Evolutionary conservation across 1,284 basidiomycete species (phyloP), one percentile per base, ranked within the genome.

Genomic region (Leccinum fuscescens): DNA sequence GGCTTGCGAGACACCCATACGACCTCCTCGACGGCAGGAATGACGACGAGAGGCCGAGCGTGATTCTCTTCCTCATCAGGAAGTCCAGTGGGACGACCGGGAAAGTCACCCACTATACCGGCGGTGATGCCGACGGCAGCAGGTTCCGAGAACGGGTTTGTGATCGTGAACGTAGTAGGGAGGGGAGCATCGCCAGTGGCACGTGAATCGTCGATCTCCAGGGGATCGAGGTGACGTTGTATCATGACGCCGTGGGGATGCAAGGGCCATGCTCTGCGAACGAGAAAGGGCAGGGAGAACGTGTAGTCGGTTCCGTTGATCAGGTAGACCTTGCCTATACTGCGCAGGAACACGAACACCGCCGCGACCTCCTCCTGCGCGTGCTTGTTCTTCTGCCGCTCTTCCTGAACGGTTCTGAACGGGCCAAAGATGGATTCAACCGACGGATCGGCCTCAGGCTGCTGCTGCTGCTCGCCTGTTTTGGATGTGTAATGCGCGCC

Each of bases 221-320:
- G 76, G 3, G 80, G 78, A 63, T 89, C 88, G 51, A 92, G 76
- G 4, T 85, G 82, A n/a, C 93, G 81, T 69, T 94, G 92, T 44
- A 94, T 82, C 72, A 92, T 78, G 22, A 93, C 80, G 2, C 92
- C 92, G 62, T 88, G 84, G 2, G 89, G 89, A 60, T 80, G 80
- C 6, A 93, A 76, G 1, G 93, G 83, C 92, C 92, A 95, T 1
- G 89, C 92, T 58, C 78, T 81, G 20, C 88, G 82, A 4, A 94
- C 86, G 55, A 87, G 80, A 71, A 94, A 95, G 0, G 94, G 94
- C 0, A 96, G 75, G n/a, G 89, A 83, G 65, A 94, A 86, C 0
- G 86, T 88, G 68, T 89, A 88, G 67, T 92, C 87, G 39, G 85
- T 74, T 2, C 94, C 94, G 57, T 89, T 88, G 57, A 83, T 78